Conservation (phyloP, 345 rosid genomes). For the Eucalyptus guilfoylei region DNA sequence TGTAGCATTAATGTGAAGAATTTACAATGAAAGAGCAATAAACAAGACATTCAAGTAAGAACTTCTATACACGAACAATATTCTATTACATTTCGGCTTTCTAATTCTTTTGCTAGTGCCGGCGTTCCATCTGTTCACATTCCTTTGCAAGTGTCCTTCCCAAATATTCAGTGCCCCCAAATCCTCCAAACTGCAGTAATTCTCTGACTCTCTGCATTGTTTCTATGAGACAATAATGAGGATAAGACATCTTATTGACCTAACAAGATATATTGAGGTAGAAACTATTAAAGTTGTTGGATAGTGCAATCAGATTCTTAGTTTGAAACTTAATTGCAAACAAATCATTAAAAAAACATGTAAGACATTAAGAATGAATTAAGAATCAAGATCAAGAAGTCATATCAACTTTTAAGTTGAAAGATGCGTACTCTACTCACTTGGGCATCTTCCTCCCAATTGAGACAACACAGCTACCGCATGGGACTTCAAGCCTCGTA, state of each 20-base stretch:
- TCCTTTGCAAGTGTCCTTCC: not conserved
- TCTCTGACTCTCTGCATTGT: not conserved
- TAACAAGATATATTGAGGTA: no score
- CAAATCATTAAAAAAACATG: not conserved
- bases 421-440: not conserved
- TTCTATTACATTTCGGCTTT: not conserved
- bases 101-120: not conserved
- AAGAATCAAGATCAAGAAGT: not conserved
- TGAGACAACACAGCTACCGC: conserved; percentile 67
- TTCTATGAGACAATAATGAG: not conserved
- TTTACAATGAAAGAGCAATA: not conserved
- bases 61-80: no score
- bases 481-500: conserved; percentile 72
- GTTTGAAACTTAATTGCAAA: not conserved
- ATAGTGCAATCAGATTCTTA: not conserved
- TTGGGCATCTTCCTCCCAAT: conserved; percentile 77
- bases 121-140: not conserved
- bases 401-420: not conserved
- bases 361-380: not conserved
- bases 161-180: not conserved
- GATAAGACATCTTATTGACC: not conserved
- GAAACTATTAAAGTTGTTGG: not conserved
- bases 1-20: not conserved
- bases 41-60: not conserved
- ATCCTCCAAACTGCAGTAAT: not conserved